Evolutionary conservation across 2,329 filamentous ascomycete genomes (phyloP), one percentile per base, ranked within the genome.

Genomic region (Aphanoascus verrucosus): DNA sequence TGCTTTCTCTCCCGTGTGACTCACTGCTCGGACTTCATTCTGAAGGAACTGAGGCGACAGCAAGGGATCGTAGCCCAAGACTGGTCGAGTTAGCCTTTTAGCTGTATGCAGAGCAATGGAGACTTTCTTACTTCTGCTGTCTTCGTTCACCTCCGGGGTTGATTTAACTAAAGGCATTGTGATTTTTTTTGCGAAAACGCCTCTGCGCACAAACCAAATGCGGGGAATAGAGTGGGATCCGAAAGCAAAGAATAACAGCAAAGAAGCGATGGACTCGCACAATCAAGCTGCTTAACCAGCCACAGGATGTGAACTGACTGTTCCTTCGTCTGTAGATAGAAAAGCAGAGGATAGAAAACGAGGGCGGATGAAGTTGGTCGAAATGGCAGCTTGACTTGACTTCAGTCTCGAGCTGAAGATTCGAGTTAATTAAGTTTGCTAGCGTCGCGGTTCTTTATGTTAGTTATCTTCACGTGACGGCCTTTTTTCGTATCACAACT

Each of bases 21-120:
- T 67, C 66, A 74, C 72, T 56, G 77, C 74, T 57, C 89, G 88
- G 62, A 96, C 84, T 72, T 97, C 90, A 57, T 84, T 82, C 68
- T 88, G 82, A 64, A 97, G 85, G 62, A 95, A 81, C 61, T 86
- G 84, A 42, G 91, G 91, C 46, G 88, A 85, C 68, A 95, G 93
- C 67, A 97, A 77, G 65, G 91, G 88, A 72, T 96, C 90, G 78
- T 96, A 91, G 62, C 89, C 89, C 67, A 94, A 77, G 72, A 96
- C 91, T 96, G 63, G 40, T 37, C 20, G 28, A 37, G 34, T 48
- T 52, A 49, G 48, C 32, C 48, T 17, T 35, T 32, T 8, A 37
- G 44, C 35, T 9, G 32, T 32, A 5, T 15, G 15, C 38, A 54
- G 41, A 34, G 31, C 9, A 19, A 41, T 35, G 20, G 31, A 34